Conservation (phyloP, 176 grass and related monocot genomes). For the Cocos nucifera region DNA sequence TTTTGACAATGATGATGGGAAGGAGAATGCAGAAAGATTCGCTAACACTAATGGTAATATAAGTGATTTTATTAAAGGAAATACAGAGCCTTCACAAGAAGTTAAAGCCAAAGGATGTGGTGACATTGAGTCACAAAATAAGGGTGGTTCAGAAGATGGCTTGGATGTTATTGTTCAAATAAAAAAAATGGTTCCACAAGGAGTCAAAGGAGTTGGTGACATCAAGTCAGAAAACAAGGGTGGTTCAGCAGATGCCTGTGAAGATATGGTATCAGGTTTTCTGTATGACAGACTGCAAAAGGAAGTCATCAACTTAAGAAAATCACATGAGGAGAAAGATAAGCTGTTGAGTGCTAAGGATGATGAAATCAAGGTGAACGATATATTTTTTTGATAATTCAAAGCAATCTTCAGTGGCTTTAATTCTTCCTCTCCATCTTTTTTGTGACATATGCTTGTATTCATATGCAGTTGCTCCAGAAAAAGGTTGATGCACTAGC, state of each 20-base stretch:
- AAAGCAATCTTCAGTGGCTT: background rate
- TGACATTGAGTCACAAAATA: background rate
- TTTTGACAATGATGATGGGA: constrained; percentile 17
- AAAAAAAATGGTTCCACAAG: background rate
- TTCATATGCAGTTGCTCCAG: constrained; percentile 13
- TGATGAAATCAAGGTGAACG: constrained; percentile 23
- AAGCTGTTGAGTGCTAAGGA: constrained; percentile 12
- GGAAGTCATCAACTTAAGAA: constrained; percentile 18
- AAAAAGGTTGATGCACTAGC: constrained; percentile 11
- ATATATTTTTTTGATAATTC: background rate
- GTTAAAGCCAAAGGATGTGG: constrained; percentile 1
- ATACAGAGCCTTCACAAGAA: background rate
- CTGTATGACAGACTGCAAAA: constrained; percentile 23
- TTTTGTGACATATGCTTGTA: background rate
- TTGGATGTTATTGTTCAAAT: background rate
- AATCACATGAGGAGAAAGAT: constrained; percentile 17
- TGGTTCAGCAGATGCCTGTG: background rate
- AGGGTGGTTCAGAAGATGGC: background rate
- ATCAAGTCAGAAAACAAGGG: background rate
- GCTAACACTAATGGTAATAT: constrained; percentile 21
- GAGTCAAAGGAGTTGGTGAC: background rate
- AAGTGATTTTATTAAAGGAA: background rate
- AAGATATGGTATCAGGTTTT: constrained; percentile 20
- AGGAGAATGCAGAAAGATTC: constrained; percentile 51
- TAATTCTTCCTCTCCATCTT: background rate